These are phyloP conservation scores for Terfezia boudieri DNA, from an alignment of 495 filamentous ascomycete species.

Conservation along the genomic window DNA sequence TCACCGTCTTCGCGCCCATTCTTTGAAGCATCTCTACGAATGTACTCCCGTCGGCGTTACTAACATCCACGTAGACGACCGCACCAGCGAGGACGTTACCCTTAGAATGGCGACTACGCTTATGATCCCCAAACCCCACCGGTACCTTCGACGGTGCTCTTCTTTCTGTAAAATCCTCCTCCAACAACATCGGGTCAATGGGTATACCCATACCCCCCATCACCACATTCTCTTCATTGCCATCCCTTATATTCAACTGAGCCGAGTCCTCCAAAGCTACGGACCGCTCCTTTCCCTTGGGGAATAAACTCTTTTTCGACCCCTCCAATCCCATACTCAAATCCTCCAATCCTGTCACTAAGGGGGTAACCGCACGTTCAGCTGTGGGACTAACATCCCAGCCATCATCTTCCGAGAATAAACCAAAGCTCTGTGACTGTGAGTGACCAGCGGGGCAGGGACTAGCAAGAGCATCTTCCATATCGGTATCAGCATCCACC, in stretches of 20 bases:
- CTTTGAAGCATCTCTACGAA: conserved; percentile 62
- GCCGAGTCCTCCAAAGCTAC: background rate
- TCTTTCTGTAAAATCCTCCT: background rate
- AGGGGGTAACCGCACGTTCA: background rate
- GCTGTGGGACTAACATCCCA: too few species aligned
- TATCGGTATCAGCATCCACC: background rate
- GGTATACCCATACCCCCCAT: conserved; percentile 2
- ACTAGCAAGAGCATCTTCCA: background rate
- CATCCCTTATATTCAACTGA: too few species aligned
- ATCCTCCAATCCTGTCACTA: background rate
- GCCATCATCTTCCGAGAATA: background rate
- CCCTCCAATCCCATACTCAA: background rate
- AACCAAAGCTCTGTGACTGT: background rate
- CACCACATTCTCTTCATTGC: too few species aligned
- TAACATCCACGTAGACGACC: conserved; percentile 81
- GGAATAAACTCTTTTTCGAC: background rate
- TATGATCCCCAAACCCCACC: background rate
- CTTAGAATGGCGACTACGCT: too few species aligned
- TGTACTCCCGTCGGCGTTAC: conserved; percentile 62
- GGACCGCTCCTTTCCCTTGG: background rate
- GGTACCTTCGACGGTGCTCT: background rate
- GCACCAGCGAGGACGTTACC: conserved; percentile 37
- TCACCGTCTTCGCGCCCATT: conserved; percentile 70
- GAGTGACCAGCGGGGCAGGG: background rate
- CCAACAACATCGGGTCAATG: conserved; percentile 13